phyloP scores from a whole-genome alignment of 306 rosid species.

The Castanea crenata region DNA sequence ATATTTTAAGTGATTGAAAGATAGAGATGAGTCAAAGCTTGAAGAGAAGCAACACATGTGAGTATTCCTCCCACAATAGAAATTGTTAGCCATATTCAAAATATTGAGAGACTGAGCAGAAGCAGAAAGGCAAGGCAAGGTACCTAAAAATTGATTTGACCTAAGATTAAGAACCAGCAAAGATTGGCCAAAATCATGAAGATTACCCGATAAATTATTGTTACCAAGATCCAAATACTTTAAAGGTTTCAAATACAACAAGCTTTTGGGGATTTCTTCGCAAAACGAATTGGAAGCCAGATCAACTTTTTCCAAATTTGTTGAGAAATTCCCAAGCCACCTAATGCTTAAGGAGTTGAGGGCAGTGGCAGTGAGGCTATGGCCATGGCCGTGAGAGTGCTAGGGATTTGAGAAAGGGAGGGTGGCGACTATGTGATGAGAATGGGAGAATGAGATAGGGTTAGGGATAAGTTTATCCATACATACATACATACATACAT shows the following conservation, averaged over 20 bases:
- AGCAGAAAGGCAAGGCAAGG: slow-evolving; percentile 88
- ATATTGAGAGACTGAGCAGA: slow-evolving; percentile 57
- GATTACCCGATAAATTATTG: slow-evolving; percentile 59
- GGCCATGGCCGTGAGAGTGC: too few species aligned
- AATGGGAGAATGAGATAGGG: too few species aligned
- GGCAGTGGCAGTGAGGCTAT: too few species aligned
- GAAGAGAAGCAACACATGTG: slow-evolving; percentile 76
- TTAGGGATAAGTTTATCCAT: too few species aligned
- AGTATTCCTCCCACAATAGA: slow-evolving; percentile 82
- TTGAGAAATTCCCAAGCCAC: slow-evolving; percentile 90
- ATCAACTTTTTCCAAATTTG: slow-evolving; percentile 58
- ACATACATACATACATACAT: too few species aligned
- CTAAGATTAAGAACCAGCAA: slow-evolving; percentile 73
- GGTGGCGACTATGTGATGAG: too few species aligned
- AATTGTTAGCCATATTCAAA: slow-evolving; percentile 70
- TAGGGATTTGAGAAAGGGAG: too few species aligned
- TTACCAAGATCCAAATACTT: slow-evolving; percentile 68
- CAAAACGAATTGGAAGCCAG: slow-evolving; percentile 57
- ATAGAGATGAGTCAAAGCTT: slow-evolving; percentile 71
- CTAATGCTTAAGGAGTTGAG: background rate
- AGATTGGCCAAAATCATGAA: slow-evolving; percentile 69
- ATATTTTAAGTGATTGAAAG: slow-evolving; percentile 70
- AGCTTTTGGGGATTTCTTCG: slow-evolving; percentile 73
- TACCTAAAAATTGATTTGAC: slow-evolving; percentile 83
- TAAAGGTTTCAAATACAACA: slow-evolving; percentile 56